Conservation (phyloP, 148 eudicot genomes). For the Polygonum maritimum region DNA sequence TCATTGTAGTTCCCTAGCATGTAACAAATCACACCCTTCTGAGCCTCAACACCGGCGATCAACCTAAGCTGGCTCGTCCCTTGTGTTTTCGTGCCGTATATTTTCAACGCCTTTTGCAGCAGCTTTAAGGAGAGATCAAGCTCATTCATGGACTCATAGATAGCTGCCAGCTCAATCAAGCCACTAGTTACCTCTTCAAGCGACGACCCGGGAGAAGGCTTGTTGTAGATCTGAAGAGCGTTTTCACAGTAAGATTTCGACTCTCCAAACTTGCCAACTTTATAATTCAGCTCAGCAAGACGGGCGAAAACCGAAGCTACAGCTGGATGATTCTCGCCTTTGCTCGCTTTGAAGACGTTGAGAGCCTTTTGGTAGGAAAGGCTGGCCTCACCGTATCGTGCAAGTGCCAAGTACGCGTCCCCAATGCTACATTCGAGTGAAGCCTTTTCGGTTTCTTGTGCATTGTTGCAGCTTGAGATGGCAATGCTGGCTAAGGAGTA, state of each 20-base stretch:
- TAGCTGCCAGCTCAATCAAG: conserved; percentile 9
- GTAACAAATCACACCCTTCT: conserved; percentile 9
- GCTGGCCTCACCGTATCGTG: conserved; percentile 9
- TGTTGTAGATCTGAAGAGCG: conserved; percentile 9
- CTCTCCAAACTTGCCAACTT: conserved; percentile 9
- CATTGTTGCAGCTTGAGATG: conserved; percentile 3
- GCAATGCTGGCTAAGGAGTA: conserved; percentile 10
- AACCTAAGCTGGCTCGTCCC: background rate
- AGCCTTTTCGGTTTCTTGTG: conserved; percentile 10
- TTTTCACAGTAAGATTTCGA: conserved; percentile 12
- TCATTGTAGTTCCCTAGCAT: conserved; percentile 12
- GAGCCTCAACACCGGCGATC: conserved; percentile 12
- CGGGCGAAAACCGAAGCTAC: conserved; percentile 10
- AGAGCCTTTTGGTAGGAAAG: conserved; percentile 14
- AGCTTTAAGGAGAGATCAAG: background rate
- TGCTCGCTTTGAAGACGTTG: conserved; percentile 2
- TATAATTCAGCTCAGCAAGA: conserved; percentile 10
- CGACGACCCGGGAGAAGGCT: conserved; percentile 4
- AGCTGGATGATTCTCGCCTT: conserved; percentile 10
- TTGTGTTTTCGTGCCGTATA: background rate
- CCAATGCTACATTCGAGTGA: conserved; percentile 7
- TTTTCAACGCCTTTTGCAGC: conserved; percentile 2
- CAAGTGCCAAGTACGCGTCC: conserved; percentile 1
- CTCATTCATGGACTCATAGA: conserved; percentile 13
- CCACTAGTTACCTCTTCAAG: conserved; percentile 11